Evolutionary conservation across 164 flowering plant species (phyloP), one percentile per base, ranked within the genome.

Genomic region (Liriodendron chinense): DNA sequence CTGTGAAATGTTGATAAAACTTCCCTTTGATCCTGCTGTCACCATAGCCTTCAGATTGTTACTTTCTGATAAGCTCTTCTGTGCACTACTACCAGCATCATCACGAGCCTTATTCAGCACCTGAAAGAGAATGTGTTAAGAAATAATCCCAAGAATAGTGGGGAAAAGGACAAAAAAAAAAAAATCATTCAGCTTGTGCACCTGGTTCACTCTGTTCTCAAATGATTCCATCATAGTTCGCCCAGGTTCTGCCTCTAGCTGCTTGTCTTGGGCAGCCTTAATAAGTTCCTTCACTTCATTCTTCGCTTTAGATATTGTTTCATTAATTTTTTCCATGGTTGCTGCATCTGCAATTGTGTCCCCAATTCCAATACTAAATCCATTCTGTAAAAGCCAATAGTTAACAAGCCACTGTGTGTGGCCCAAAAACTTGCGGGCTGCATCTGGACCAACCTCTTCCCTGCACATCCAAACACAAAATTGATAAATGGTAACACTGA

Each of bases 381-480:
- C 98, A 81, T 96, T 80, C 84, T 96, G 98, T 80, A 96, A 77
- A 84, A 96, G 93, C 99, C 99, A 96, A 72, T 96, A 96, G 77
- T 96, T 96, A 71, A 96, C 99, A 74, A 96, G 97, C 99, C 98
- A 96, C 82, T 96, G 99, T 1, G 98, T 94, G 77, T 96, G 99
- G 66, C 99, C 99, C 83, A 96, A 82, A 76, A 96, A 96, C 76
- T 96, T 96, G 73, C 98, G 95, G 69, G 99, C 99, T 63, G 99
- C 97, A 90, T 96, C 99, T 47, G 99, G 99, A 59, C 99, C 99
- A 80, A 96, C 99, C 74, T 96, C 99, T 78, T 96, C 98, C 99
- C 99, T 96, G 85, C 16, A 78, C n/a, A 24, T 65, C 68, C n/a
- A 67, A 67, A 28, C 9, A 26, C 2, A 16, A 16, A 53, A 16